Evolutionary conservation across 2,329 filamentous ascomycete species (phyloP).

Genomic region (Penicillium sp.): DNA sequence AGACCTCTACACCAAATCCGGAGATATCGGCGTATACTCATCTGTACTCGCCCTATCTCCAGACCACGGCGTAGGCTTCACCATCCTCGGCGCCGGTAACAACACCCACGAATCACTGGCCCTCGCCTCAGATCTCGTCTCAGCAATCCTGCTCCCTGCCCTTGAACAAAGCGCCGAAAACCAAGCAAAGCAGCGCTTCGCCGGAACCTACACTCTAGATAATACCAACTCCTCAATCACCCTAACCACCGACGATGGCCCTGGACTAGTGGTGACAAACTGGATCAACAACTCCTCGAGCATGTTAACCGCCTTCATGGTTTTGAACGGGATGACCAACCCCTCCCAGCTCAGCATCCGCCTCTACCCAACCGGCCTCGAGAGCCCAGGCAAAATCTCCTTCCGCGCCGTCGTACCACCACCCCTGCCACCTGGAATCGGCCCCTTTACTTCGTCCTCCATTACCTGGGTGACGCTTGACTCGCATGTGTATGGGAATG

Average conservation of each 20-base stretch:
- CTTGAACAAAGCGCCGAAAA: constrained; percentile 22
- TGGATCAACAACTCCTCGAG: constrained; percentile 22
- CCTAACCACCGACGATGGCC: constrained; percentile 18
- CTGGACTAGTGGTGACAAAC: constrained; percentile 14
- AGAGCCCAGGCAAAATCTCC: constrained; percentile 8
- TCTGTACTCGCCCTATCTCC: constrained; percentile 23
- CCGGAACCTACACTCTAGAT: constrained; percentile 14
- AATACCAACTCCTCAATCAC: constrained; percentile 16
- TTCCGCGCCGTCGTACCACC: constrained; percentile 20
- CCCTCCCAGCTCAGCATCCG: constrained; percentile 16
- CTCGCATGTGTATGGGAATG: constrained; percentile 15
- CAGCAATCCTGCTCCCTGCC: constrained; percentile 13
- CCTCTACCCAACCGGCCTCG: constrained; percentile 24
- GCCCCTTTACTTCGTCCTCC: constrained; percentile 13
- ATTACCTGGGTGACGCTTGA: constrained; percentile 17
- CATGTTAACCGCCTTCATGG: constrained; percentile 15
- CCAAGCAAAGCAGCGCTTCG: constrained; percentile 18
- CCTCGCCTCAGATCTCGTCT: constrained; percentile 14
- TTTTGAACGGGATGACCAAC: constrained; percentile 3
- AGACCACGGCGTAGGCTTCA: constrained; percentile 26
- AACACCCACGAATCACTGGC: constrained; percentile 8
- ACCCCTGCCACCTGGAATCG: neutral
- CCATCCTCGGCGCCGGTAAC: constrained; percentile 19
- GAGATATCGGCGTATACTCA: constrained; percentile 24
- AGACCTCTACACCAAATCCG: constrained; percentile 18